These are phyloP conservation scores for Rhizophagus clarus DNA, from an alignment of 192 early-diverging fungal species.

Conservation along the genomic window DNA sequence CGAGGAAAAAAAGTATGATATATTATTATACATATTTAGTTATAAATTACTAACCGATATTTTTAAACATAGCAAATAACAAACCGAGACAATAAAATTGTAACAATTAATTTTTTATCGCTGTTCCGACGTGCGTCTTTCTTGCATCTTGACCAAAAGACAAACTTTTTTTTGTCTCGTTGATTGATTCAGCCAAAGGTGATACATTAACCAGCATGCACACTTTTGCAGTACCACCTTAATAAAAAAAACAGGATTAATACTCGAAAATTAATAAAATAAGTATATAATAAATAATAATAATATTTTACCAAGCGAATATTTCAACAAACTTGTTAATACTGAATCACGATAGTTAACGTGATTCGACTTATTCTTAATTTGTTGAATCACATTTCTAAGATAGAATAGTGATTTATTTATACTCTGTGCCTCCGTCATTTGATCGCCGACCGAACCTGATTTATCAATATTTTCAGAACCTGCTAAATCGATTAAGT, in stretches of 20 bases:
- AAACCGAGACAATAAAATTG: too few relatives aligned
- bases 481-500: conserved; percentile 94
- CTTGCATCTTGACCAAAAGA: background rate
- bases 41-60: too few relatives aligned
- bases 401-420: conserved; percentile 91
- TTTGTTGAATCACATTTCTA: conserved; percentile 87
- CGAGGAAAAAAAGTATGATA: too few relatives aligned
- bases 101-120: background rate
- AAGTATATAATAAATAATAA: conserved; percentile 21
- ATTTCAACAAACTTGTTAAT: conserved; percentile 61
- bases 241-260: conserved; percentile 66
- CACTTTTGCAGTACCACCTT: conserved; percentile 94
- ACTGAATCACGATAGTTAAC: conserved; percentile 96
- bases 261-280: conserved; percentile 54
- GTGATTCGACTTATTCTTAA: conserved; percentile 76
- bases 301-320: conserved; percentile 43
- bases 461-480: conserved; percentile 84
- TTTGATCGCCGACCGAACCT: conserved; percentile 83
- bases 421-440: conserved; percentile 95
- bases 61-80: too few relatives aligned
- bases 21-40: too few relatives aligned
- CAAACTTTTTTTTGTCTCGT: conserved; percentile 60
- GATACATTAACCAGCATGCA: conserved; percentile 98
- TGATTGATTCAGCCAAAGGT: conserved; percentile 75
- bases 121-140: background rate